A percentile compares a stretch with the other conserved stretches of the same genome.
Evolutionary conservation across 345 rosid genomes (phyloP).

Genomic region (Lepidium africanum): DNA sequence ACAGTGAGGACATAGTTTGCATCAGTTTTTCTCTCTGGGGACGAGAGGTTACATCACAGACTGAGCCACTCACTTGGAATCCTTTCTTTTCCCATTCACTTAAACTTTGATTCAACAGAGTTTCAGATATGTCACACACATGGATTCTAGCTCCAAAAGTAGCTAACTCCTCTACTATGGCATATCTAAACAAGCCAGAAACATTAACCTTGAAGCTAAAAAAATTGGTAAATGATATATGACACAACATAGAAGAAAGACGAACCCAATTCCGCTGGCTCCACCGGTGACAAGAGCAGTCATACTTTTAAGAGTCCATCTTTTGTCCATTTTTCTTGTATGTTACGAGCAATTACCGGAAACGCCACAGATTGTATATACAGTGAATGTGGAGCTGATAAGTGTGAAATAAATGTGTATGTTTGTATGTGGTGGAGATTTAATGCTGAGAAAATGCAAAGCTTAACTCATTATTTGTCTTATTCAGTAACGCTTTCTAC

Average conservation of each 20-base stretch:
- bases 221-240: neutral
- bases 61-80: constrained; percentile 14
- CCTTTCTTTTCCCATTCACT: constrained; percentile 12
- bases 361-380: neutral
- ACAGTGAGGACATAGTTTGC: neutral
- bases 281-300: constrained; percentile 25
- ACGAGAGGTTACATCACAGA: constrained; percentile 17
- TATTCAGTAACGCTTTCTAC: too few relatives aligned
- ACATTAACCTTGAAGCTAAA: neutral
- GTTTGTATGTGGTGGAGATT: neutral
- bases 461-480: too few relatives aligned
- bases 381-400: neutral
- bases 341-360: neutral
- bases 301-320: constrained; percentile 21
- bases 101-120: constrained; percentile 12
- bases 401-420: neutral
- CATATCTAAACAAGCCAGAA: constrained; percentile 10
- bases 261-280: constrained; percentile 21
- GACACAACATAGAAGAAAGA: neutral
- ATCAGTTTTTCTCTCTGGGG: constrained; percentile 5
- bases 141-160: constrained; percentile 17
- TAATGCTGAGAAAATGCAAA: neutral
- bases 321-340: neutral
- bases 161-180: constrained; percentile 24
- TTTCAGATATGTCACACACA: constrained; percentile 9